Percentiles rank a stretch among this genome's conserved stretches.
Evolutionary conservation across 805 yeast genomes (phyloP).

Genomic region (Gaillardinia entomophila): DNA sequence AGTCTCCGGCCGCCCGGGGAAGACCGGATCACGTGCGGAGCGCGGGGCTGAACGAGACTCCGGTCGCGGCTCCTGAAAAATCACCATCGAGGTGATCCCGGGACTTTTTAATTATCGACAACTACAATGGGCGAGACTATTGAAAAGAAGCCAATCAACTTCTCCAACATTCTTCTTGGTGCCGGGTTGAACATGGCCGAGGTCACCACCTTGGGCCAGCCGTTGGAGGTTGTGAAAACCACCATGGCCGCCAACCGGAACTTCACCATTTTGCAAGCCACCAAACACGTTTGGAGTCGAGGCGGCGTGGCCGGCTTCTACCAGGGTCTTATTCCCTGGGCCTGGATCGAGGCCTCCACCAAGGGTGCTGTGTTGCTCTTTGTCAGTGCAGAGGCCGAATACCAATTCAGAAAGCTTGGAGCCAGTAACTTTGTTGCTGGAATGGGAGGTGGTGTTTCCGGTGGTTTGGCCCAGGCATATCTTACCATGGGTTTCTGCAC

Average conservation of each 20-base stretch:
- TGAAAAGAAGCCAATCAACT: constrained; percentile 80
- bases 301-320: constrained; percentile 92
- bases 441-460: constrained; percentile 91
- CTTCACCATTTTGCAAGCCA: constrained; percentile 60
- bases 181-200: constrained; percentile 91
- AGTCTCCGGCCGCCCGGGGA: too few relatives aligned
- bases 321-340: constrained; percentile 99
- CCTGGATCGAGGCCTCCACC: constrained; percentile 99
- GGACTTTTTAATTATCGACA: too few relatives aligned
- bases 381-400: constrained; percentile 90
- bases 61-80: too few relatives aligned
- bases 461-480: constrained; percentile 96
- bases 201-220: constrained; percentile 94
- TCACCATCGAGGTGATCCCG: too few relatives aligned
- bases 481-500: constrained; percentile 97
- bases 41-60: too few relatives aligned
- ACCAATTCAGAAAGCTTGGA: constrained; percentile 60
- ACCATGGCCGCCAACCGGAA: constrained; percentile 97
- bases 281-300: constrained; percentile 78
- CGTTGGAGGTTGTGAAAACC: constrained; percentile 91
- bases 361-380: constrained; percentile 95
- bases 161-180: constrained; percentile 86
- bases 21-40: too few relatives aligned
- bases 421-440: constrained; percentile 71
- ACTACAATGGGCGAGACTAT: too few relatives aligned